phyloP scores from a whole-genome alignment of 345 rosid species.

The Gossypium raimondii region DNA sequence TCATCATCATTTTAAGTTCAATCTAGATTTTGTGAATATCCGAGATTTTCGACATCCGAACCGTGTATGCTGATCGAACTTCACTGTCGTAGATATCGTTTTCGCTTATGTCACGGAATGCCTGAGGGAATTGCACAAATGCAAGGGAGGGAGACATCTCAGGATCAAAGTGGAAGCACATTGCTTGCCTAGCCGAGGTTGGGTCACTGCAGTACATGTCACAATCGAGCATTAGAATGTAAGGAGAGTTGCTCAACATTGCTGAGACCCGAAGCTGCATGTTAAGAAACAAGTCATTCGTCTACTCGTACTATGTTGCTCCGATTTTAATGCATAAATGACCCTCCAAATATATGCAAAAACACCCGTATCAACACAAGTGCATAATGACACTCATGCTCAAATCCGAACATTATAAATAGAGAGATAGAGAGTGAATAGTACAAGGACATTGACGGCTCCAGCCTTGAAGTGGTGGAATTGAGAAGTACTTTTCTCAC shows the following conservation, averaged over 20 bases:
- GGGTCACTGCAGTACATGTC: conserved; percentile 54
- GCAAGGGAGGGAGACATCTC: conserved; percentile 27
- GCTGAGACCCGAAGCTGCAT: conserved; percentile 51
- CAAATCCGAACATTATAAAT: background rate
- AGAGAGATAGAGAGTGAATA: background rate
- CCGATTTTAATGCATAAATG: background rate
- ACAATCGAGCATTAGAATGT: conserved; percentile 41
- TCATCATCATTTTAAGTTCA: background rate
- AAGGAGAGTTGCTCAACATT: conserved; percentile 42
- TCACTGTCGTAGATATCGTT: conserved; percentile 47
- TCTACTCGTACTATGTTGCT: background rate
- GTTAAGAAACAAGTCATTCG: background rate
- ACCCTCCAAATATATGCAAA: too few species aligned
- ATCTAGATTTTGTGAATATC: background rate
- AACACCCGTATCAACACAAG: too few species aligned
- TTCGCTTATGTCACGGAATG: conserved; percentile 31
- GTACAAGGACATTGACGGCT: conserved; percentile 51
- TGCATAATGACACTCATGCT: too few species aligned
- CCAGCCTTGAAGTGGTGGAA: conserved; percentile 51
- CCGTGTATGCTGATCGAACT: conserved; percentile 27
- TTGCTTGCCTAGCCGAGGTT: conserved; percentile 42
- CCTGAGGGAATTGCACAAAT: conserved; percentile 50
- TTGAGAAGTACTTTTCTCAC: conserved; percentile 39
- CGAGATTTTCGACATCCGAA: conserved; percentile 7
- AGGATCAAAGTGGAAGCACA: conserved; percentile 46